Percentiles rank a stretch among this genome's conserved stretches.
phyloP scores from a whole-genome alignment of 257 asterid genomes.

The Nicotiana tabacum region DNA sequence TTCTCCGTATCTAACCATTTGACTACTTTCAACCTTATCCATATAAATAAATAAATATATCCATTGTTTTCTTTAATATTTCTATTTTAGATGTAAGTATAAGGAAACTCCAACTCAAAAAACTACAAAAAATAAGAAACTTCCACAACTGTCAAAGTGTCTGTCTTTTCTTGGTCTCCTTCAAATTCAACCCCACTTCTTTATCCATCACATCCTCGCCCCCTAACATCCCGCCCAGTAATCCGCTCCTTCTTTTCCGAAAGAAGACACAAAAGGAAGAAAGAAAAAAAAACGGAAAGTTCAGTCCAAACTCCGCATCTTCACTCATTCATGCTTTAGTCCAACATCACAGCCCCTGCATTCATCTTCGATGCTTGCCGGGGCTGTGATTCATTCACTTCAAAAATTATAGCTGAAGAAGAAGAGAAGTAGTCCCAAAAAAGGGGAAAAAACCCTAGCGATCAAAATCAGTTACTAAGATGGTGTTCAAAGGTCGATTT shows the following conservation, averaged over 20 bases:
- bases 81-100: neutral
- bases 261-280: too few relatives aligned
- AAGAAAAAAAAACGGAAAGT: neutral
- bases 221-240: neutral
- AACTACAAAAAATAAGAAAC: neutral
- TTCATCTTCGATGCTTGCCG: constrained; percentile 18
- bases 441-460: constrained; percentile 1
- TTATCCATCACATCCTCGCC: constrained; percentile 15
- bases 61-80: neutral
- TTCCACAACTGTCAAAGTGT: neutral
- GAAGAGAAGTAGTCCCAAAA: neutral
- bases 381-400: constrained; percentile 2
- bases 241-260: neutral
- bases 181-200: constrained; percentile 21
- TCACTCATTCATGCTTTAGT: constrained; percentile 14
- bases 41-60: neutral
- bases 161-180: constrained; percentile 10
- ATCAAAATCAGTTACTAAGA: constrained; percentile 10
- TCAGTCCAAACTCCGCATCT: neutral
- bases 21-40: constrained; percentile 6
- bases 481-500: constrained; percentile 92
- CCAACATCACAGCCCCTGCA: constrained; percentile 24
- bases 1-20: neutral
- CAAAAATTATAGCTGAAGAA: neutral
- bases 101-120: neutral